Evolutionary conservation across 768 basidiomycete genomes (phyloP).

Genomic region (Lactarius psammicola): DNA sequence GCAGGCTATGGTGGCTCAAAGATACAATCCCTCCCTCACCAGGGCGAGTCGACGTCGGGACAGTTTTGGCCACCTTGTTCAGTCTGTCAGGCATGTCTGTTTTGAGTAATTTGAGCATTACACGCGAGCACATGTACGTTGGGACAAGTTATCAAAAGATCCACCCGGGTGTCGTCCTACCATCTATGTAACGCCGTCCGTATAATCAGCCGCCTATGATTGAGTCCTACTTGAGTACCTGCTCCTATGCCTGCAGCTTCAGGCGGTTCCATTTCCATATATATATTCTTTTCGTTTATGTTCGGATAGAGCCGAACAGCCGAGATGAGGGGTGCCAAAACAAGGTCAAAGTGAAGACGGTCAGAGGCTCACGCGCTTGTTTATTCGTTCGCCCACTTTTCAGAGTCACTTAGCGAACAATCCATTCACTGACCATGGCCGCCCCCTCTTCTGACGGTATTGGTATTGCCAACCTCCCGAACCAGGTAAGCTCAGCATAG

Average conservation of each 20-base stretch:
- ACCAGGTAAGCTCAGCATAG: slow-evolving; percentile 62
- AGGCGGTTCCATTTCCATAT: neutral
- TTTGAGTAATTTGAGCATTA: neutral
- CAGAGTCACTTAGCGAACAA: neutral
- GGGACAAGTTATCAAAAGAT: no score
- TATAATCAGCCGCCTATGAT: no score
- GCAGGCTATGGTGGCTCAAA: neutral
- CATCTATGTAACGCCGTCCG: no score
- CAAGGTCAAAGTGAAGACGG: slow-evolving; percentile 2
- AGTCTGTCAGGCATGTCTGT: neutral
- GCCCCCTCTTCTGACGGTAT: slow-evolving; percentile 61
- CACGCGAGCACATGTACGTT: no score
- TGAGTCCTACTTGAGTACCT: no score
- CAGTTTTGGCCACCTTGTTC: no score
- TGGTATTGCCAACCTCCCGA: slow-evolving; percentile 95
- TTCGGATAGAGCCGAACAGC: neutral
- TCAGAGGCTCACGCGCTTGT: slow-evolving; percentile 1
- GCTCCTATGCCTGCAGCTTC: no score
- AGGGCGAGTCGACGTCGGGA: no score
- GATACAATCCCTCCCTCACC: no score
- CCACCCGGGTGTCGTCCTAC: no score
- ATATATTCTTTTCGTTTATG: no score
- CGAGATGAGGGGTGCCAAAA: neutral
- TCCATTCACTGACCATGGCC: slow-evolving; percentile 19
- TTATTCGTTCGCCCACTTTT: neutral